A percentile compares a stretch with the other conserved stretches of the same genome.
These are phyloP conservation scores for Blastocystis sp. DNA, from an alignment of 352 stramenopile genomes.

Conservation along the genomic window DNA sequence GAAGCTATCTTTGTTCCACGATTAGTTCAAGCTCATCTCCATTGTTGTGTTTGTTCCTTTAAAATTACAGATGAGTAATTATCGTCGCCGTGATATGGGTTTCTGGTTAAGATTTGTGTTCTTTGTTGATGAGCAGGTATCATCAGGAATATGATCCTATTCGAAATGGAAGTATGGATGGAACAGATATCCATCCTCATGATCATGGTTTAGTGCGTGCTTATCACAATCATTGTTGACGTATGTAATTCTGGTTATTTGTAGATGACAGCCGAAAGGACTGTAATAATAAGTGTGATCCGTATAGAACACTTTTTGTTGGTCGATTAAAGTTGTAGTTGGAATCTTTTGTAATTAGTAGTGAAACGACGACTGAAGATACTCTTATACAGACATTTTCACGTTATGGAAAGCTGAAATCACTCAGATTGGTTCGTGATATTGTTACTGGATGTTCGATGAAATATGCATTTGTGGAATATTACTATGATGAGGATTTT, in stretches of 20 bases:
- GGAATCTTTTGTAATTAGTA: not conserved
- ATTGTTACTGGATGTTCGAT: constrained; percentile 46
- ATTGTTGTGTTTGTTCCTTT: constrained; percentile 43
- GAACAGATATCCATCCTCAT: constrained; percentile 60
- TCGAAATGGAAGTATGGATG: constrained; percentile 62
- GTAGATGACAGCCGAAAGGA: constrained; percentile 36
- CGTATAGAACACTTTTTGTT: constrained; percentile 56
- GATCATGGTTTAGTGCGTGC: constrained; percentile 59
- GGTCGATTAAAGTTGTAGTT: constrained; percentile 14
- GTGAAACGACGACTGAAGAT: constrained; percentile 33
- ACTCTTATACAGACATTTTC: constrained; percentile 17
- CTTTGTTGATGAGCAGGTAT: constrained; percentile 19
- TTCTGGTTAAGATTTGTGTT: constrained; percentile 7
- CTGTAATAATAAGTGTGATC: constrained; percentile 7
- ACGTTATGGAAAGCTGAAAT: constrained; percentile 27
- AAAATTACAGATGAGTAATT: constrained; percentile 15
- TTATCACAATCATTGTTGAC: constrained; percentile 21
- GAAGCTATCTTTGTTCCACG: constrained; percentile 23
- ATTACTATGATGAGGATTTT: constrained; percentile 53
- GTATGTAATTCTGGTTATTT: not conserved
- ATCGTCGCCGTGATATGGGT: constrained; percentile 9
- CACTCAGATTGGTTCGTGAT: constrained; percentile 17
- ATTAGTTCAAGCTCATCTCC: constrained; percentile 17
- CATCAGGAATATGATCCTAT: constrained; percentile 61
- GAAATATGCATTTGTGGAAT: constrained; percentile 53